Evolutionary conservation across 805 yeast genomes (phyloP).

Genomic region (Yarrowia phangngaensis): DNA sequence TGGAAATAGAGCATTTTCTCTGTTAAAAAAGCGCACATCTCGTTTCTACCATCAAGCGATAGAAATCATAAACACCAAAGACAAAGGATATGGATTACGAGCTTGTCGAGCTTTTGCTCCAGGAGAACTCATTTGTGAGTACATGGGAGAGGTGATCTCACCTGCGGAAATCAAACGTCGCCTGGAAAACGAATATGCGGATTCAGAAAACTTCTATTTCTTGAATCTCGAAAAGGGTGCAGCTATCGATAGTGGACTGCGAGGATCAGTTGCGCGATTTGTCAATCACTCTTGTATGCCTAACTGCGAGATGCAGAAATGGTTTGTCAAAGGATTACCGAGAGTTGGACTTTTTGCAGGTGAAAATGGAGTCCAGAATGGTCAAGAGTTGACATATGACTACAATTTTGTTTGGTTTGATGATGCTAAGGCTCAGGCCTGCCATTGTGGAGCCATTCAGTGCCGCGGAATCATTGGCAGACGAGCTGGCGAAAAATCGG

Average conservation of each 20-base stretch:
- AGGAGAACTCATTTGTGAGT: conserved; percentile 46
- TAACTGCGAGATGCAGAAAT: conserved; percentile 49
- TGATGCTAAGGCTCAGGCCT: conserved; percentile 45
- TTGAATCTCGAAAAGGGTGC: conserved; percentile 45
- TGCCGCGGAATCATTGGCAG: conserved; percentile 43
- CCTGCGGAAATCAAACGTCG: conserved; percentile 43
- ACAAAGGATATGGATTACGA: conserved; percentile 46
- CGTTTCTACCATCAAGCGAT: conserved; percentile 9
- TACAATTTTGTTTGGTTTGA: conserved; percentile 49
- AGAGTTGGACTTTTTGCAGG: conserved; percentile 48
- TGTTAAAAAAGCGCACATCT: conserved; percentile 4
- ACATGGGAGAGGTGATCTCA: conserved; percentile 49
- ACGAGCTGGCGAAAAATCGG: conserved; percentile 11
- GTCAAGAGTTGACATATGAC: conserved; percentile 49
- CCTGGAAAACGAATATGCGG: conserved; percentile 39
- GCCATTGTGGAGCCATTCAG: conserved; percentile 44
- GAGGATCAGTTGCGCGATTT: conserved; percentile 50
- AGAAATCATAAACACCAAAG: conserved; percentile 41
- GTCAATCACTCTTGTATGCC: conserved; percentile 52
- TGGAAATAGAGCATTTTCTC: conserved; percentile 41
- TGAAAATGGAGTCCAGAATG: conserved; percentile 40
- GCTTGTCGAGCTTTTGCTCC: conserved; percentile 42
- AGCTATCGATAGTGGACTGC: conserved; percentile 46
- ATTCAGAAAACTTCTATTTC: conserved; percentile 42
- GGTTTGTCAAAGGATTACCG: conserved; percentile 47